Evolutionary conservation across 345 rosid genomes (phyloP).

Genomic region (Acer negundo): DNA sequence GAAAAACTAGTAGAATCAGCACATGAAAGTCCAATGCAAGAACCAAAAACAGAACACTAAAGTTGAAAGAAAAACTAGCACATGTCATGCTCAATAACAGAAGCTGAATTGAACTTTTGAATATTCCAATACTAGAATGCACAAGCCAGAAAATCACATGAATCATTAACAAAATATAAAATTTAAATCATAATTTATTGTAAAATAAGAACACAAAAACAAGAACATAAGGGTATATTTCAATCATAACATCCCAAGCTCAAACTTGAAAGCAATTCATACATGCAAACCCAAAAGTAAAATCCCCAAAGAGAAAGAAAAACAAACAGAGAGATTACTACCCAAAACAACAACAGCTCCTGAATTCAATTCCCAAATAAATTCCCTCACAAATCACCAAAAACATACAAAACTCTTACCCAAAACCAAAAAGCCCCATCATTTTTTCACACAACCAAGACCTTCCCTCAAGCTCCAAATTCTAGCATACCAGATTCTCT

Average conservation of each 20-base stretch:
- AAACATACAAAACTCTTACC: background rate
- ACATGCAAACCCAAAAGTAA: constrained; percentile 33
- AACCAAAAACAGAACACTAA: background rate
- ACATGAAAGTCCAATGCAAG: constrained; percentile 8
- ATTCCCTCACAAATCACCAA: background rate
- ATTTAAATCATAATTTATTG: background rate
- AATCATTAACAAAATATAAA: background rate
- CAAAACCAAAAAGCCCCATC: constrained; percentile 2
- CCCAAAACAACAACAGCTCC: background rate
- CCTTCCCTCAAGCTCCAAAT: constrained; percentile 21
- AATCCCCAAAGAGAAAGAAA: background rate
- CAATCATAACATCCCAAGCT: background rate
- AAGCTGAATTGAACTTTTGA: background rate
- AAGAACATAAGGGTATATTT: too few species aligned
- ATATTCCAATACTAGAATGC: background rate
- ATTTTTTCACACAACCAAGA: background rate
- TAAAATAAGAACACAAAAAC: background rate
- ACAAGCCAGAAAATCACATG: background rate
- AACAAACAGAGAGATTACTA: background rate
- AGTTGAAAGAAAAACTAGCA: background rate
- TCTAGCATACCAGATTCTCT: background rate
- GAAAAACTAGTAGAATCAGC: background rate
- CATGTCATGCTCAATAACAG: background rate
- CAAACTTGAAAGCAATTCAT: constrained; percentile 9
- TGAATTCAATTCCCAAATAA: background rate